Evolutionary conservation across 768 basidiomycete genomes (phyloP).

Genomic region (Tulasnella sp.): DNA sequence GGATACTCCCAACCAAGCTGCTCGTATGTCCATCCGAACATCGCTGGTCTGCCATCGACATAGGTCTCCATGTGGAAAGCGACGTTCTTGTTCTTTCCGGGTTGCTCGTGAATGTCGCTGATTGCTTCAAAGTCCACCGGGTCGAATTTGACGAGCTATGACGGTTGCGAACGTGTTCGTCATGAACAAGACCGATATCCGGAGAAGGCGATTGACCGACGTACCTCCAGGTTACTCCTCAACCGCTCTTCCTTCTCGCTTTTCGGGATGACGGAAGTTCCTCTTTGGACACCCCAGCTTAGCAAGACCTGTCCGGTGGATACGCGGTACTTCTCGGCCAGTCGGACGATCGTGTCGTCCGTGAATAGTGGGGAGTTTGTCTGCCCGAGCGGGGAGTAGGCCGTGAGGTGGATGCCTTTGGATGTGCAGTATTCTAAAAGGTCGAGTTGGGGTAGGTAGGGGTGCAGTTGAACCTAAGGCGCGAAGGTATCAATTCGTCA

Average conservation of each 20-base stretch:
- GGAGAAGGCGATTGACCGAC: too few species aligned
- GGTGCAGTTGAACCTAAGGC: constrained; percentile 58
- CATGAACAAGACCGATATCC: not conserved
- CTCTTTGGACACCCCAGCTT: constrained; percentile 66
- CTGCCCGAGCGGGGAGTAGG: constrained; percentile 54
- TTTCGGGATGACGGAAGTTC: constrained; percentile 79
- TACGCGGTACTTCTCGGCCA: constrained; percentile 45
- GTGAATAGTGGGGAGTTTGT: constrained; percentile 16
- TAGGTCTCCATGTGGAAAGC: not conserved
- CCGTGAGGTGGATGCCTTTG: constrained; percentile 57
- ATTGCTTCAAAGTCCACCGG: not conserved
- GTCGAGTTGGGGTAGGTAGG: constrained; percentile 63
- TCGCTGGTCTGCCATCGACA: not conserved
- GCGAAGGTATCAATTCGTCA: not conserved
- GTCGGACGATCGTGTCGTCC: constrained; percentile 38
- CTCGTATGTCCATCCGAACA: constrained; percentile 1
- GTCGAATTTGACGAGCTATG: not conserved
- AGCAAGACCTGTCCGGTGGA: constrained; percentile 74
- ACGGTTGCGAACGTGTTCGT: not conserved
- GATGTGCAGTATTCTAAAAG: constrained; percentile 57
- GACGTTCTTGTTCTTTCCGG: constrained; percentile 1
- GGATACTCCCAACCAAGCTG: not conserved
- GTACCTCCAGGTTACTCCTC: not conserved
- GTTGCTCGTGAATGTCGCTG: not conserved
- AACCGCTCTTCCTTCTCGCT: constrained; percentile 42